A percentile compares a stretch with the other conserved stretches of the same genome.
These are phyloP conservation scores for Centella asiatica DNA, from an alignment of 129 eudicot genomes.

Conservation along the genomic window DNA sequence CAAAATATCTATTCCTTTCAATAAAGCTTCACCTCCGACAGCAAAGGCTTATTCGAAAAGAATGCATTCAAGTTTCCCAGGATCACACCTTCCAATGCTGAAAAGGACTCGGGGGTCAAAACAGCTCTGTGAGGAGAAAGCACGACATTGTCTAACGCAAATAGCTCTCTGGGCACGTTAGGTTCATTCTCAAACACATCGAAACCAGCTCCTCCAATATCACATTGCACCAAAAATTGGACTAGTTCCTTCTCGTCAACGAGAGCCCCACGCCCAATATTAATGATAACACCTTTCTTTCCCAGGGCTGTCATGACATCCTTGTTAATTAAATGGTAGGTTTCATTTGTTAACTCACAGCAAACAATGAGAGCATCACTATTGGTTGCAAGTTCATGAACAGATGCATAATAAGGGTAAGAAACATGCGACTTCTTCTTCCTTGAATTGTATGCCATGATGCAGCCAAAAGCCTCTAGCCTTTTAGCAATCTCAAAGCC, in stretches of 20 bases:
- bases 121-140: constrained; percentile 67
- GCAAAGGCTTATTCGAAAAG: constrained; percentile 4
- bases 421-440: constrained; percentile 31
- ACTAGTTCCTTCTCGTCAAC: constrained; percentile 64
- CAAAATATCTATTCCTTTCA: too few relatives aligned
- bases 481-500: constrained; percentile 54
- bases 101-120: constrained; percentile 39
- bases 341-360: constrained; percentile 49
- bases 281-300: constrained; percentile 46
- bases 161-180: constrained; percentile 48
- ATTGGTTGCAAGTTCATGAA: constrained; percentile 44
- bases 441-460: constrained; percentile 56
- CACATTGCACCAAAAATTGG: constrained; percentile 39
- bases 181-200: constrained; percentile 80
- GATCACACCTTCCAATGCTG: neutral
- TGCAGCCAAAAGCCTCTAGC: constrained; percentile 62
- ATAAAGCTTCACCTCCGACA: neutral
- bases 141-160: constrained; percentile 51
- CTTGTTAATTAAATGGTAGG: constrained; percentile 50
- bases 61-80: neutral
- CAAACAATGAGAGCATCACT: constrained; percentile 51
- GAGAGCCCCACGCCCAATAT: constrained; percentile 71
- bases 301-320: constrained; percentile 51
- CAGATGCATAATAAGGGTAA: constrained; percentile 29
- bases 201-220: constrained; percentile 70